Percentiles rank a stretch among this genome's conserved stretches.
Evolutionary conservation across 2,329 filamentous ascomycete species (phyloP).

Genomic region (Penicillium psychrosexuale): DNA sequence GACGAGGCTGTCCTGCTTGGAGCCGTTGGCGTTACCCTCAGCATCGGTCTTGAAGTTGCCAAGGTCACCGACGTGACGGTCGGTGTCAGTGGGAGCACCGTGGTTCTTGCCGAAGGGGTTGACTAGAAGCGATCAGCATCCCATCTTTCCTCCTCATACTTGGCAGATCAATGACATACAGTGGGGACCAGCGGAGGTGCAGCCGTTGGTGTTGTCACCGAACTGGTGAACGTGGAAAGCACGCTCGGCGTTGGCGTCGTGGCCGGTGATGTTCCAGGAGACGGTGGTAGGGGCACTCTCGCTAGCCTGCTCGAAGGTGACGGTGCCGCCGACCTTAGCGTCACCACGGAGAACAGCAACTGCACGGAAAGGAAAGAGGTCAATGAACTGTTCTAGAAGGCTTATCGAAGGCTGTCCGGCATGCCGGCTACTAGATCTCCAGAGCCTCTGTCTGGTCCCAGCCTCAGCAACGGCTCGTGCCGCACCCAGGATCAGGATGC

Average conservation of each 20-base stretch:
- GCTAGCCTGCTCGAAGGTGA: constrained; percentile 88
- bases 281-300: constrained; percentile 81
- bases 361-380: constrained; percentile 38
- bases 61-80: constrained; percentile 93
- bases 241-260: constrained; percentile 93
- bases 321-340: constrained; percentile 88
- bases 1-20: constrained; percentile 73
- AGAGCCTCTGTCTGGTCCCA: not conserved
- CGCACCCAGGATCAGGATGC: not conserved
- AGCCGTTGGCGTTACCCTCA: constrained; percentile 85
- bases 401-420: constrained; percentile 1
- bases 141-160: not conserved
- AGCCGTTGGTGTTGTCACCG: constrained; percentile 99
- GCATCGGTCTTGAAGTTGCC: constrained; percentile 96
- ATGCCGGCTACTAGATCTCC: not conserved
- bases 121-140: constrained; percentile 55
- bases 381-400: constrained; percentile 13
- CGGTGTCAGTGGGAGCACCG: constrained; percentile 76
- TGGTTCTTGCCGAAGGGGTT: constrained; percentile 93
- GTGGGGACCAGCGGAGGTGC: constrained; percentile 96
- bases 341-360: constrained; percentile 97
- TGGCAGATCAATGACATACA: constrained; percentile 58
- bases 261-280: constrained; percentile 86
- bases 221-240: constrained; percentile 99
- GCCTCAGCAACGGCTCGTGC: not conserved